Evolutionary conservation across 2,329 filamentous ascomycete species (phyloP).

Genomic region (Fusarium buharicum): DNA sequence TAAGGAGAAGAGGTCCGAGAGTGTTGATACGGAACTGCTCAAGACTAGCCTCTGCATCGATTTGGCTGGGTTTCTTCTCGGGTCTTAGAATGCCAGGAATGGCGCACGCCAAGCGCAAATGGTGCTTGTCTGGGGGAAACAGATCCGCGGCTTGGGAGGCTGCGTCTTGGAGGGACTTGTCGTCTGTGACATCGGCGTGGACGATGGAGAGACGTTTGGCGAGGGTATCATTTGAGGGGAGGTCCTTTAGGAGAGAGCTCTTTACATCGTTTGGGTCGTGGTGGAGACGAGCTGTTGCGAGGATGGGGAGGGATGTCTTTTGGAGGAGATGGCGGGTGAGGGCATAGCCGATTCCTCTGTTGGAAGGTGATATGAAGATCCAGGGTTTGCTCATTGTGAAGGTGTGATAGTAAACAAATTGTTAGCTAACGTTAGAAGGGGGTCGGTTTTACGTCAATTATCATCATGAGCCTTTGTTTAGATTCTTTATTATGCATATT

Average conservation of each 20-base stretch:
- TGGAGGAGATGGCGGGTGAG: conserved; percentile 61
- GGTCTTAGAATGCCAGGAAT: conserved; percentile 78
- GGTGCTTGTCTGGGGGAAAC: conserved; percentile 62
- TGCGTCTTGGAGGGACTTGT: conserved; percentile 69
- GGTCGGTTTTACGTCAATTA: not conserved
- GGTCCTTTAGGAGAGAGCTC: conserved; percentile 47
- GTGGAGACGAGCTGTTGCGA: conserved; percentile 55
- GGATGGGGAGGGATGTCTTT: conserved; percentile 59
- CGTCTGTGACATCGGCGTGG: conserved; percentile 64
- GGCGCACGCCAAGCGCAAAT: conserved; percentile 75
- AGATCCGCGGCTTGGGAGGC: conserved; percentile 59
- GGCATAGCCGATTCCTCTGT: conserved; percentile 60
- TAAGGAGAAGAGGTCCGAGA: conserved; percentile 77
- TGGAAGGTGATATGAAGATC: conserved; percentile 61
- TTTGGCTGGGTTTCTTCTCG: conserved; percentile 75
- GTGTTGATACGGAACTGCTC: conserved; percentile 78
- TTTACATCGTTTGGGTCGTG: conserved; percentile 52
- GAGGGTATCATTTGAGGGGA: conserved; percentile 37
- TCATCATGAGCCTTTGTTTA: not conserved
- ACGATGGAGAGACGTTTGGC: conserved; percentile 54
- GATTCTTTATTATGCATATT: not conserved
- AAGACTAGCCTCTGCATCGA: conserved; percentile 70
- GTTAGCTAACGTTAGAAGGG: not conserved
- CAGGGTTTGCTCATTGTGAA: conserved; percentile 59
- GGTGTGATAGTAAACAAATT: not conserved